Percentiles rank a stretch among this genome's conserved stretches.
Conservation (phyloP, 352 stramenopile species). For the Globisporangium splendens region DNA sequence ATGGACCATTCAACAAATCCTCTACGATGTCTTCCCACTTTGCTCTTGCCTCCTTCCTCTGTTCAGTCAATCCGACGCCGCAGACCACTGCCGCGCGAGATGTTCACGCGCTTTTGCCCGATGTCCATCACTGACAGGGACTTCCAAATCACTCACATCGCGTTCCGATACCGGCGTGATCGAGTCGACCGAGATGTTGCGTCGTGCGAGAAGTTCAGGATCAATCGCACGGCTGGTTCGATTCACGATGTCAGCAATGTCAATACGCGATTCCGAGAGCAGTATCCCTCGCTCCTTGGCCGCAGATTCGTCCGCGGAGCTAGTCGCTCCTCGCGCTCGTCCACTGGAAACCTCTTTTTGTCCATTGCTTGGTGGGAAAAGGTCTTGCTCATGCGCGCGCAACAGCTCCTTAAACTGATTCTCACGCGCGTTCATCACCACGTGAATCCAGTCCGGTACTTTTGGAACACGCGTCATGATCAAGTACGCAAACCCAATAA, state of each 20-base stretch:
- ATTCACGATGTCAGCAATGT: conserved; percentile 13
- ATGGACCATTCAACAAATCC: no score
- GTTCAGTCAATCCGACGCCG: conserved; percentile 25
- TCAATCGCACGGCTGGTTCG: conserved; percentile 9
- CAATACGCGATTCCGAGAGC: conserved; percentile 31
- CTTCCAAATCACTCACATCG: conserved; percentile 27
- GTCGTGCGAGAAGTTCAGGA: conserved; percentile 13
- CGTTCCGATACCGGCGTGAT: conserved; percentile 37
- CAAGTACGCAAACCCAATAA: conserved; percentile 50
- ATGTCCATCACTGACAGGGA: conserved; percentile 45
- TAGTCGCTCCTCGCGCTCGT: background rate
- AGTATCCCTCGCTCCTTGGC: conserved; percentile 12
- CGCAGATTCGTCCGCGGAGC: conserved; percentile 2
- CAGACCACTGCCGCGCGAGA: conserved; percentile 57
- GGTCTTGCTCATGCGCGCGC: conserved; percentile 38
- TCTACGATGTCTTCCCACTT: background rate
- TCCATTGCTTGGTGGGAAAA: conserved; percentile 27
- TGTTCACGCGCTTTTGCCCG: conserved; percentile 58
- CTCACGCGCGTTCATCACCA: conserved; percentile 52
- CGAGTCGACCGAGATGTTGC: conserved; percentile 37
- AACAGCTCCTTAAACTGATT: conserved; percentile 66
- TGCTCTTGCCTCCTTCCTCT: background rate
- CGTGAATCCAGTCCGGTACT: conserved; percentile 49
- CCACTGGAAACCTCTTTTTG: background rate
- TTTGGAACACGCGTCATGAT: conserved; percentile 46